These are phyloP conservation scores for Aspergillus aculeatus DNA, from an alignment of 2,329 filamentous ascomycete genomes.

Conservation along the genomic window DNA sequence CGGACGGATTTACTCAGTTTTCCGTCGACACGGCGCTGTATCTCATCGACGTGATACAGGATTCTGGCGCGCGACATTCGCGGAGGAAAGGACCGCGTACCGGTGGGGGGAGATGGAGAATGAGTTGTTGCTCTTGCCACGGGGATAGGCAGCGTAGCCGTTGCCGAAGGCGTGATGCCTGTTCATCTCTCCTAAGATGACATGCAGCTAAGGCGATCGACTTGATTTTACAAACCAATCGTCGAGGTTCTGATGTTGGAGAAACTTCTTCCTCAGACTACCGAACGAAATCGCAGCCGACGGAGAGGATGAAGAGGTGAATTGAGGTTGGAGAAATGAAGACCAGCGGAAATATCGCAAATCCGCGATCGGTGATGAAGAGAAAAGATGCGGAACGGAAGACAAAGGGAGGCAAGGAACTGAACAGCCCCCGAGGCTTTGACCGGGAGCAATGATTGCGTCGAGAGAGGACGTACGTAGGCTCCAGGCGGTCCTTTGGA, in stretches of 20 bases:
- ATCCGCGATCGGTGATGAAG: neutral
- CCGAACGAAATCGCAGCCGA: slow-evolving; percentile 9
- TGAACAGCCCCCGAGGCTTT: slow-evolving; percentile 1
- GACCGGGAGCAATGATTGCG: slow-evolving; percentile 7
- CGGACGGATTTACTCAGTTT: neutral
- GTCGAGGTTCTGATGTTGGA: slow-evolving; percentile 10
- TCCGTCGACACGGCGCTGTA: neutral
- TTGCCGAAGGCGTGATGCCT: slow-evolving; percentile 83
- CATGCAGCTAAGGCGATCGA: slow-evolving; percentile 26
- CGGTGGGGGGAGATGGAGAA: slow-evolving; percentile 89
- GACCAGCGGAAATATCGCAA: neutral
- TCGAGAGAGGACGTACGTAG: slow-evolving; percentile 3
- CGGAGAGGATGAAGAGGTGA: neutral
- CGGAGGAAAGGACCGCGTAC: slow-evolving; percentile 51
- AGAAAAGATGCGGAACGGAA: neutral
- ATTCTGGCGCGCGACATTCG: neutral
- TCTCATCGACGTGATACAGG: neutral
- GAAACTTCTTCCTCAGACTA: slow-evolving; percentile 9
- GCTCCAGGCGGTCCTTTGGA: neutral
- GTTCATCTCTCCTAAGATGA: slow-evolving; percentile 65
- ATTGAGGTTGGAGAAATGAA: neutral
- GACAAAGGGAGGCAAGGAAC: slow-evolving; percentile 1
- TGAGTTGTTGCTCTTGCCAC: slow-evolving; percentile 59
- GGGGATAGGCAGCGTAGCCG: slow-evolving; percentile 68
- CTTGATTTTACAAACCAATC: slow-evolving; percentile 10